Conservation (phyloP, 2,329 filamentous ascomycete genomes). For the Xylaria arbuscula region DNA sequence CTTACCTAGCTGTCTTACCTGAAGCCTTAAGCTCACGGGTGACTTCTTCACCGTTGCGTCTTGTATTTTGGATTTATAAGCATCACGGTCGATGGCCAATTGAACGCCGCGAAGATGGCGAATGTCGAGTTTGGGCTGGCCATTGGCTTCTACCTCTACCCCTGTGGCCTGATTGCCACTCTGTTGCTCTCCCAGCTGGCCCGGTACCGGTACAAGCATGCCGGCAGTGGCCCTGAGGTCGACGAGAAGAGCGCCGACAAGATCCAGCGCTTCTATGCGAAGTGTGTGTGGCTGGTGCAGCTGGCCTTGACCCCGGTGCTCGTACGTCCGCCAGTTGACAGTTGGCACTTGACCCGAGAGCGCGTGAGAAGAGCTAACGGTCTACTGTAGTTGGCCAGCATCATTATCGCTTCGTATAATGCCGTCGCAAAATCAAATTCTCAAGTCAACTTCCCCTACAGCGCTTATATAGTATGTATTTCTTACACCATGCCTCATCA, state of each 20-base stretch:
- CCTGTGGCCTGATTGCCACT: conserved; percentile 53
- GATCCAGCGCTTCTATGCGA: conserved; percentile 48
- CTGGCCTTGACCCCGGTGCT: conserved; percentile 49
- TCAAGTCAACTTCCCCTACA: conserved; percentile 53
- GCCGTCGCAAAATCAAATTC: conserved; percentile 48
- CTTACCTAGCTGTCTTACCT: neutral
- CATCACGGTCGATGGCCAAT: conserved; percentile 23
- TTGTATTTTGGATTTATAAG: conserved; percentile 19
- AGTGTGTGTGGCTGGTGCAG: conserved; percentile 53
- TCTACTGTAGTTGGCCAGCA: conserved; percentile 47
- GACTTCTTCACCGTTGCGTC: neutral
- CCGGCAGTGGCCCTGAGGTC: conserved; percentile 41
- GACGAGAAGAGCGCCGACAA: conserved; percentile 49
- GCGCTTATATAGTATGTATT: conserved; percentile 53
- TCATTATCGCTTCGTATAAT: conserved; percentile 49
- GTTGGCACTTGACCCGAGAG: conserved; percentile 13
- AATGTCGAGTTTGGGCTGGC: conserved; percentile 52
- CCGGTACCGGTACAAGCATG: conserved; percentile 52
- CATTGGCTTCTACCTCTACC: conserved; percentile 57
- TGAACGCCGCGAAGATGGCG: conserved; percentile 47
- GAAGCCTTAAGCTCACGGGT: neutral
- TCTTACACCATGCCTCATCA: neutral
- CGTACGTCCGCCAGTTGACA: conserved; percentile 35
- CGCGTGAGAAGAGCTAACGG: conserved; percentile 14
- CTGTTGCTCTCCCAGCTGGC: conserved; percentile 53